Percentiles rank a stretch among this genome's conserved stretches.
phyloP scores from a whole-genome alignment of 2,329 filamentous ascomycete genomes.

The Colletotrichum sp. region DNA sequence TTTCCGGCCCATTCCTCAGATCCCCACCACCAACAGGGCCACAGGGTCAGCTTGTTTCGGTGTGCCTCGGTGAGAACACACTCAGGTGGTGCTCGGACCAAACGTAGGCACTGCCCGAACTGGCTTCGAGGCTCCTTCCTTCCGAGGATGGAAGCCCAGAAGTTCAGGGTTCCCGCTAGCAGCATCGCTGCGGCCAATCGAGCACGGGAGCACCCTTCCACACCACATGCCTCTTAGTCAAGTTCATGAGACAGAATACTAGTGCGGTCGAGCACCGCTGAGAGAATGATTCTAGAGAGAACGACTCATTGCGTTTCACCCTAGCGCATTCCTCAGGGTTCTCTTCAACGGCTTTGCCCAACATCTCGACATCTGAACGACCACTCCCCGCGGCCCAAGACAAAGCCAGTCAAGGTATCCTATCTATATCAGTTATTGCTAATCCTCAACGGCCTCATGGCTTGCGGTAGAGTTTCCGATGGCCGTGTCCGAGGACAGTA shows the following conservation, averaged over 20 bases:
- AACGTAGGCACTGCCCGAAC: background rate
- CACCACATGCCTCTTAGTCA: background rate
- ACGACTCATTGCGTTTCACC: conserved; percentile 17
- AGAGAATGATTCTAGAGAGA: background rate
- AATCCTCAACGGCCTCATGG: background rate
- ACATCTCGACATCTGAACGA: background rate
- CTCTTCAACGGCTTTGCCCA: background rate
- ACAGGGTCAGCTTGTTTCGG: background rate
- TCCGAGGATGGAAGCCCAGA: background rate
- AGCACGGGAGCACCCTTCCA: background rate
- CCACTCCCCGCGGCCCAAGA: background rate
- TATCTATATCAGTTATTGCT: background rate
- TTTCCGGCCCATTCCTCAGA: background rate
- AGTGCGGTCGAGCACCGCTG: conserved; percentile 3
- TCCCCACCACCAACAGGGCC: background rate
- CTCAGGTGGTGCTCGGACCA: background rate
- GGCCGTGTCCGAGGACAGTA: background rate
- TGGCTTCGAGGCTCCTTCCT: background rate
- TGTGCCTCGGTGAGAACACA: background rate
- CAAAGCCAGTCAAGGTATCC: background rate
- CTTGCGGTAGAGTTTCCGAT: background rate
- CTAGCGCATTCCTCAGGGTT: conserved; percentile 3
- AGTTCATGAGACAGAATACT: background rate
- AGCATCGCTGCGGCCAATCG: background rate
- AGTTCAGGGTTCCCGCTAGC: background rate